Percentiles rank a stretch among this genome's conserved stretches.
phyloP scores from a whole-genome alignment of 108 stramenopile species.

The Fragilariopsis cylindrus region DNA sequence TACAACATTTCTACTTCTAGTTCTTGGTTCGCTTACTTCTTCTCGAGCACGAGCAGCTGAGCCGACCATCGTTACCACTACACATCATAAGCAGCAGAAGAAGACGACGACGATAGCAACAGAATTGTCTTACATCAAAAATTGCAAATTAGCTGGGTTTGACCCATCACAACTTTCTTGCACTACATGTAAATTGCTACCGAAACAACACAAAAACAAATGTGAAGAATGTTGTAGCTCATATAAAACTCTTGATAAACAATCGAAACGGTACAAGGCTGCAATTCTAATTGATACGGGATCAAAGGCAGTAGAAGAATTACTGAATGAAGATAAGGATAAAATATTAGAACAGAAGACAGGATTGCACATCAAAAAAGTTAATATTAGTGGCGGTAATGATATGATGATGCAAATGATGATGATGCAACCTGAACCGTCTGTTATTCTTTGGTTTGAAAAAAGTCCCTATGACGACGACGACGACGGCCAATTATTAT shows the following conservation, averaged over 20 bases:
- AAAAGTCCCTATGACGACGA: neutral
- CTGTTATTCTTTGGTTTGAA: slow-evolving; percentile 34
- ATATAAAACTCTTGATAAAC: slow-evolving; percentile 29
- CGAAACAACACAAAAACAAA: slow-evolving; percentile 5
- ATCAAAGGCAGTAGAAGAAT: slow-evolving; percentile 34
- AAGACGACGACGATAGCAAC: neutral
- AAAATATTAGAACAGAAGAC: slow-evolving; percentile 47
- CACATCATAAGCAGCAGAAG: neutral
- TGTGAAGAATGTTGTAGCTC: slow-evolving; percentile 36
- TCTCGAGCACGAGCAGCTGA: neutral
- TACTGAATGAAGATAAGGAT: slow-evolving; percentile 48
- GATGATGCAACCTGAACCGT: slow-evolving; percentile 2
- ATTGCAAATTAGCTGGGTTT: slow-evolving; percentile 30
- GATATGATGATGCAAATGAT: slow-evolving; percentile 2
- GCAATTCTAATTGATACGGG: slow-evolving; percentile 31
- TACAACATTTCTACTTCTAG: neutral
- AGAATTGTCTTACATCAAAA: neutral
- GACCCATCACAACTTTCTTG: slow-evolving; percentile 38
- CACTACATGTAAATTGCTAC: slow-evolving; percentile 29
- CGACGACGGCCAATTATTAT: neutral
- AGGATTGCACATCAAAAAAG: slow-evolving; percentile 6
- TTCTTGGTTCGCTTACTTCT: neutral
- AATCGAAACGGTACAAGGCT: slow-evolving; percentile 20
- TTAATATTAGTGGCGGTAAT: neutral
- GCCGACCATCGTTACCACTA: neutral